These are phyloP conservation scores for Sphagnum contortum DNA, from an alignment of 225 moss, liverwort and hornwort genomes.

Conservation along the genomic window DNA sequence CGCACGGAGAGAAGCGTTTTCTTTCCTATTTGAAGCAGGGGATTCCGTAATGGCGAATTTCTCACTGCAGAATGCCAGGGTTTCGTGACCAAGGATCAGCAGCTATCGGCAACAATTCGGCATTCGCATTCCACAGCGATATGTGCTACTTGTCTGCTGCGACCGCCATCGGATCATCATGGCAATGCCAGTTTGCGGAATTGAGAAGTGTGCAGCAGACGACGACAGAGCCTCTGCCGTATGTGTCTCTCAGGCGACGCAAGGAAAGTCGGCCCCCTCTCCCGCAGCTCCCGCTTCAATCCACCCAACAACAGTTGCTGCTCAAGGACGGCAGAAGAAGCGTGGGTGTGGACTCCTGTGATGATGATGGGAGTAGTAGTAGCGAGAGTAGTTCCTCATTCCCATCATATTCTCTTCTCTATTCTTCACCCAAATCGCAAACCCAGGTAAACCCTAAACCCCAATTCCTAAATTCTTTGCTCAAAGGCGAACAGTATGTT, in stretches of 20 bases:
- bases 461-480: too few relatives aligned
- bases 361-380: slow-evolving; percentile 13
- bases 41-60: too few relatives aligned
- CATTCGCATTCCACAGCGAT: slow-evolving; percentile 12
- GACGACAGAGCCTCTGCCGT: slow-evolving; percentile 3
- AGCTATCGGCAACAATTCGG: slow-evolving; percentile 1
- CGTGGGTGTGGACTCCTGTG: neutral
- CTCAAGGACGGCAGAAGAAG: slow-evolving; percentile 8
- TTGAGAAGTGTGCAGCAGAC: slow-evolving; percentile 14
- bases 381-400: slow-evolving; percentile 14
- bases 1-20: too few relatives aligned
- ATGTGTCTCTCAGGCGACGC: slow-evolving; percentile 10
- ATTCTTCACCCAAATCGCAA: too few relatives aligned
- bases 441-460: slow-evolving; percentile 21
- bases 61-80: slow-evolving; percentile 30
- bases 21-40: too few relatives aligned
- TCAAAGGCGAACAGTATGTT: too few relatives aligned
- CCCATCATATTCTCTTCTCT: too few relatives aligned
- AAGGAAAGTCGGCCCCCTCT: too few relatives aligned
- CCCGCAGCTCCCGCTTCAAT: neutral
- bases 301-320: neutral
- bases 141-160: slow-evolving; percentile 1
- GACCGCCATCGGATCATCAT: slow-evolving; percentile 4
- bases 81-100: slow-evolving; percentile 18
- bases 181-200: slow-evolving; percentile 20